These are phyloP conservation scores for Boechera retrofracta DNA, from an alignment of 345 rosid genomes.

Conservation along the genomic window DNA sequence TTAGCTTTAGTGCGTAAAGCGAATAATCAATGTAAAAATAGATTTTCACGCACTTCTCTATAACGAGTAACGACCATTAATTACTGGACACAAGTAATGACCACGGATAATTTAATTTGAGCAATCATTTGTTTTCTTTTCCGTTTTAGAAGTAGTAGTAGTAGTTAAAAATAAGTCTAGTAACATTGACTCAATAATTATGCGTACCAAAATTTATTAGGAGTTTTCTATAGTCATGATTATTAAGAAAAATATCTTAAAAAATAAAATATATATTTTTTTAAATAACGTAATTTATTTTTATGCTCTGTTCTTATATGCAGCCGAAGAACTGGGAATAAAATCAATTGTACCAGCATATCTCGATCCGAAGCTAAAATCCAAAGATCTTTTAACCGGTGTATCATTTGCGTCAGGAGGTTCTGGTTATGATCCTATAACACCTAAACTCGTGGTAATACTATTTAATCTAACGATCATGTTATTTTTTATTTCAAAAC, in stretches of 20 bases:
- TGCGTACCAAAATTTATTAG: background rate
- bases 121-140: conserved; percentile 17
- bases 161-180: background rate
- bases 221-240: background rate
- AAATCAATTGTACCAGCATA: conserved; percentile 68
- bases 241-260: no score
- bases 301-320: conserved; percentile 5
- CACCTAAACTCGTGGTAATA: conserved; percentile 58
- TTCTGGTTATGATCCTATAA: conserved; percentile 74
- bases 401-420: conserved; percentile 85
- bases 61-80: background rate
- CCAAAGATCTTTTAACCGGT: conserved; percentile 71
- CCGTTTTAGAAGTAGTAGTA: background rate
- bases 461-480: background rate
- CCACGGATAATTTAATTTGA: background rate
- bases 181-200: conserved; percentile 15
- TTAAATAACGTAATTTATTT: background rate
- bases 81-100: conserved; percentile 9
- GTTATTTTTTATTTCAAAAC: background rate
- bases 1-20: background rate
- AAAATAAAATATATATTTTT: background rate
- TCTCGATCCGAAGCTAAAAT: conserved; percentile 53
- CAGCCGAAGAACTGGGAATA: conserved; percentile 76
- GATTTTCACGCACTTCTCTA: background rate
- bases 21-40: background rate